Evolutionary conservation across 257 asterid species (phyloP), one percentile per base, ranked within the genome.

Genomic region (Solanum medicagineum): DNA sequence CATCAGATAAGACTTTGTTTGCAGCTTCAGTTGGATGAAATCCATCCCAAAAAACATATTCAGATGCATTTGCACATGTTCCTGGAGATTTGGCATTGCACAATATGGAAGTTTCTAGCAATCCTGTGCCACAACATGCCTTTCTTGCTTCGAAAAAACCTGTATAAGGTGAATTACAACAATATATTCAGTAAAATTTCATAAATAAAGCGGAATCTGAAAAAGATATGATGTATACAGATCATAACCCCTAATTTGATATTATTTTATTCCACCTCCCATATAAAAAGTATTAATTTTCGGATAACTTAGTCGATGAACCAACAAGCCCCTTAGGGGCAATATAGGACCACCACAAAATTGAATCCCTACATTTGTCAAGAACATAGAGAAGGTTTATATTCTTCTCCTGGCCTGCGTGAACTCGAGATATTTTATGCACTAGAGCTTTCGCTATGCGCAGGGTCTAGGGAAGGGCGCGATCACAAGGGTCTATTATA

Each of bases 101-200:
- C 73, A 95, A 71, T 69, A 94, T 88, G 0, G 98, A 93, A 82
- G 96, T 95, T 91, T 95, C 98, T 40, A 94, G 59, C 87, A 95
- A 82, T 62, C 98, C 97, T 29, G 95, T 86, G 1, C 98, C 98
- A 86, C 98, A 95, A 68, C 97, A 95, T 60, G 98, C 98, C 90
- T 90, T 95, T 87, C 98, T 93, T 85, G 98, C 93, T 89, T 95
- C 98, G 86, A 89, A 88, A 85, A 95, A 95, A n/a, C 98, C 98
- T 94, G 86, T 85, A 86, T 14, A 84, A 13, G 0, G 42, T 36
- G 1, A 32, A 65, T 26, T 65, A 7, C 16, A 65, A 26, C 4
- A 24, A 26, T 10, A 26, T 6, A 6, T 26, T 1, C 20, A 1
- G 20, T 63, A 13, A 26, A 65, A 26, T 65, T 10, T 3, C n/a